phyloP scores from a whole-genome alignment of 352 stramenopile genomes.

The Peronospora belbahrii region DNA sequence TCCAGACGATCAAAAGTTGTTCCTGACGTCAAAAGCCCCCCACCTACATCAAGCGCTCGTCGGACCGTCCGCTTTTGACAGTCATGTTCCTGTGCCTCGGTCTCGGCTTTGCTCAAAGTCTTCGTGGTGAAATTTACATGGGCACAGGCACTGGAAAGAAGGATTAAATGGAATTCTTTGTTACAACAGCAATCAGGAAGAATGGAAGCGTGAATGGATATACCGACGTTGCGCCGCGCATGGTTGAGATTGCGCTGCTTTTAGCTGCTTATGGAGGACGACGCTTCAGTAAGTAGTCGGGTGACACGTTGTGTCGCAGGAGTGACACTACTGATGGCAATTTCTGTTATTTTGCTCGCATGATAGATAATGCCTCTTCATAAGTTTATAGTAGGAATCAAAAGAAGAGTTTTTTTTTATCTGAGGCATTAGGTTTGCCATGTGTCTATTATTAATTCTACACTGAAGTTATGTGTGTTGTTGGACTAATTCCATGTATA shows the following conservation, averaged over 20 bases:
- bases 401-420: too few species aligned
- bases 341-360: too few species aligned
- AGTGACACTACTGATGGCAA: too few species aligned
- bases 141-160: conserved; percentile 61
- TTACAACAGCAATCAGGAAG: not conserved
- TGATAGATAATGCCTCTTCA: too few species aligned
- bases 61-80: conserved; percentile 36
- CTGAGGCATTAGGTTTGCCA: too few species aligned
- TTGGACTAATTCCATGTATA: not conserved
- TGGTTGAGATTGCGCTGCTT: not conserved
- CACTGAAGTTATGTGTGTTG: too few species aligned
- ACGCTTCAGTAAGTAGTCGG: too few species aligned
- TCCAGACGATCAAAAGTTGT: conserved; percentile 54
- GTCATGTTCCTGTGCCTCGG: conserved; percentile 36
- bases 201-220: not conserved
- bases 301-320: too few species aligned
- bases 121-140: conserved; percentile 68
- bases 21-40: conserved; percentile 23
- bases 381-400: too few species aligned
- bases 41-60: conserved; percentile 34
- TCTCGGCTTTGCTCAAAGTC: conserved; percentile 49
- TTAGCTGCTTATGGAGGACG: not conserved
- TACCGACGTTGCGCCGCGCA: not conserved
- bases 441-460: too few species aligned
- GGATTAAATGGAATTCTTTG: conserved; percentile 32